These are phyloP conservation scores for Inga oerstediana DNA, from an alignment of 306 rosid genomes.

Conservation along the genomic window DNA sequence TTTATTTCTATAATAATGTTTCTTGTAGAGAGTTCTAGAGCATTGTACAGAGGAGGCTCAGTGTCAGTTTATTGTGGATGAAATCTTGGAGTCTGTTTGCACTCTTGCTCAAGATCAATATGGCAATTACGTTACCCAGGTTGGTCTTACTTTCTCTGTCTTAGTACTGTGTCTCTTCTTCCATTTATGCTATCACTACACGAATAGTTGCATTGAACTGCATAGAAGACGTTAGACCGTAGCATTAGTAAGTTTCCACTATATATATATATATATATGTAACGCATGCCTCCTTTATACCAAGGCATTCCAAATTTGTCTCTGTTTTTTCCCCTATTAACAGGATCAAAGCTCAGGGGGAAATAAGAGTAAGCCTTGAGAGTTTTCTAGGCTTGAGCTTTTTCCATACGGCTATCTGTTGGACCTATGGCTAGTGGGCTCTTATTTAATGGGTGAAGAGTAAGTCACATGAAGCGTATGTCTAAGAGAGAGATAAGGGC, in stretches of 20 bases:
- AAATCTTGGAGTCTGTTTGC: constrained; percentile 61
- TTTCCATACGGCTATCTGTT: not conserved
- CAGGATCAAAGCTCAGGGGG: no score
- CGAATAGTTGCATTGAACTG: not conserved
- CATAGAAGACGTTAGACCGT: not conserved
- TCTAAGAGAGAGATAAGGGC: not conserved
- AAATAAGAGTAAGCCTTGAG: not conserved
- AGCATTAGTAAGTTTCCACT: not conserved
- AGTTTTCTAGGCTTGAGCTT: not conserved
- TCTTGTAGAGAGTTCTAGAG: constrained; percentile 64
- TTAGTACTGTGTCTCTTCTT: constrained; percentile 1
- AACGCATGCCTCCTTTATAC: not conserved
- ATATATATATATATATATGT: not conserved
- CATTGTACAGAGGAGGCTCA: constrained; percentile 54
- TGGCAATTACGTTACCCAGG: constrained; percentile 74
- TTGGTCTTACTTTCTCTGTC: constrained; percentile 29
- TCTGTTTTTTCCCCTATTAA: not conserved
- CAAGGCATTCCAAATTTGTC: not conserved
- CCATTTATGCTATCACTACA: not conserved
- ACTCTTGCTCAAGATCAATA: constrained; percentile 67
- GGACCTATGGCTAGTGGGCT: no score
- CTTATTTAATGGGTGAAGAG: no score
- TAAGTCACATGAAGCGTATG: no score
- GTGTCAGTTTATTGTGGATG: constrained; percentile 70
- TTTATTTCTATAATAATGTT: constrained; percentile 27